Base-by-base conservation (phyloP, 768 basidiomycete species). In the Cubamyces lactineus region DNA sequence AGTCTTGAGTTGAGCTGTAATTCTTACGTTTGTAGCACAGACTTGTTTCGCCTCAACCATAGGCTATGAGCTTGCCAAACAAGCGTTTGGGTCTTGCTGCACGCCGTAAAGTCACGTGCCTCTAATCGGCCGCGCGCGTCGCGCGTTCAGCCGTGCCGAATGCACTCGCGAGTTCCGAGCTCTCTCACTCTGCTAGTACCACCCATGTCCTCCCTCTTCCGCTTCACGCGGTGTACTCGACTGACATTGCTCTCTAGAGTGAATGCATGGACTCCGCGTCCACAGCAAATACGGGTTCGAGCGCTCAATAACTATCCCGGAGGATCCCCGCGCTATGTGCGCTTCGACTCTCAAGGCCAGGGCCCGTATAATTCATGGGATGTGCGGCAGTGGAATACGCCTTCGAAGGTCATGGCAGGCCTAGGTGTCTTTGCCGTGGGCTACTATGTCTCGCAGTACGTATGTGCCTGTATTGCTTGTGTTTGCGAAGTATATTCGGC, bases 401-500 rank as follows among this genome's bases (percentile, higher is more conserved):
- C 39, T 7, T 53, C 59, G 38, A 52, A 66, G 51, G 24, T 73
- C 6, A 24, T 69, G 16, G 70, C 65, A 9, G 67, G 61, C 13
- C 38, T 70, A 0, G 45, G 58, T 39, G 62, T 26, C 59, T 51
- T 41, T 41, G 53, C 15, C 62, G 68, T 50, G 50, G 64, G 46
- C 65, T 75, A 74, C 66, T 74, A 72, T 53, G 45, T 74, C 19
- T 11, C 62, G 21, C 74, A 75, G 74, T 75, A 66, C 63, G 73
- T 74, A 51, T 53, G 57, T 58, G 58, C 41, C 52, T 19, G 17
- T 3, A 8, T 34, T 34, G 9, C 3, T 28, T 2, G 24, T 26
- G 3, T 2, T 13, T 26, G 26, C 21, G 23, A 11, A 28, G 9
- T 12, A 16, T 26, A 16, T 13, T 13, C 16, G 28, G 26, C 11